These are phyloP conservation scores for Nicotiana sylvestris DNA, from an alignment of 257 asterid species.

Conservation along the genomic window DNA sequence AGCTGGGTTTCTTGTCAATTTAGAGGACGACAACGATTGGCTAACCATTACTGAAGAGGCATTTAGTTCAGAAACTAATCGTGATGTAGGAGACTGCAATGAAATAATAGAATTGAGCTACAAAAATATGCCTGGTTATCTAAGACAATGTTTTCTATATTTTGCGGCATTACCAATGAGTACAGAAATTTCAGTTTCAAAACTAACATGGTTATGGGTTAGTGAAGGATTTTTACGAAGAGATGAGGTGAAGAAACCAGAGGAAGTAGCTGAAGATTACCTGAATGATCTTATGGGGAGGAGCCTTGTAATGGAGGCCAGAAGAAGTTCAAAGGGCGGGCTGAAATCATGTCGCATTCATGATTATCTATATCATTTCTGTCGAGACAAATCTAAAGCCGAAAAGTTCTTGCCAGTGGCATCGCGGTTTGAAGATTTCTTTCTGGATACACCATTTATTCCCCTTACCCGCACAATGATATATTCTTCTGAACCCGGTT, in stretches of 20 bases:
- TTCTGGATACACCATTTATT: too few relatives aligned
- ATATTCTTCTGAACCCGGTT: not conserved
- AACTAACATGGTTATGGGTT: constrained; percentile 19
- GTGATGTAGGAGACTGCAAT: not conserved
- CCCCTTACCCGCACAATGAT: not conserved
- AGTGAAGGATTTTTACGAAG: constrained; percentile 12
- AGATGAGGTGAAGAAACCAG: not conserved
- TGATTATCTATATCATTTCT: not conserved
- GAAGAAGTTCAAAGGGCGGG: not conserved
- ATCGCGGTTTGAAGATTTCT: not conserved
- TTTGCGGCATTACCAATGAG: constrained; percentile 19
- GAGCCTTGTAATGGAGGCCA: not conserved
- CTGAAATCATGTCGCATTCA: constrained; percentile 4
- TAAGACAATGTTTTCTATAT: constrained; percentile 25
- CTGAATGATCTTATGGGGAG: constrained; percentile 7
- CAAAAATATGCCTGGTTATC: constrained; percentile 14
- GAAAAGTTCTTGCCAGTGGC: not conserved
- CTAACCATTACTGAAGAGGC: not conserved
- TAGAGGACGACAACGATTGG: not conserved
- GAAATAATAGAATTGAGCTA: constrained; percentile 19
- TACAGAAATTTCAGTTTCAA: not conserved
- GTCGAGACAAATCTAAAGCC: not conserved
- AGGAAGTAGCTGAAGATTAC: constrained; percentile 7
- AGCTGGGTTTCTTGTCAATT: not conserved
- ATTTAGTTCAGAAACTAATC: not conserved